Conservation (phyloP, 192 early-diverging fungal genomes). For the Phycomyces blakesleeanus region DNA sequence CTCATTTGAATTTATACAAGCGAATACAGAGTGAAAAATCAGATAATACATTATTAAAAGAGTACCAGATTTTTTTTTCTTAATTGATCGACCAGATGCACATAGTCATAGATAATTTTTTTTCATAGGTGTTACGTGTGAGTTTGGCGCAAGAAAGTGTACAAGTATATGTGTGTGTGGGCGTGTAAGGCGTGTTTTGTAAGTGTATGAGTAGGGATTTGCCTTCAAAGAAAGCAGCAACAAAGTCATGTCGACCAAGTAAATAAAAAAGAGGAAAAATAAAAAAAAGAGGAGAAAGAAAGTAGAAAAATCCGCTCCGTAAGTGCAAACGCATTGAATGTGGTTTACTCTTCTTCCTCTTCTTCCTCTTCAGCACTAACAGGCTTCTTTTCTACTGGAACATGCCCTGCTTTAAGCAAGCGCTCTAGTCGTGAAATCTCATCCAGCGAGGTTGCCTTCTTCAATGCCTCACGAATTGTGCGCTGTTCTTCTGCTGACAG, state of each 20-base stretch:
- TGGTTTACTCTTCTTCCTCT: slow-evolving; percentile 9
- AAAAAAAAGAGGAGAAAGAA: neutral
- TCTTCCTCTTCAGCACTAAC: slow-evolving; percentile 20
- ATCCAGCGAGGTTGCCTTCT: slow-evolving; percentile 69
- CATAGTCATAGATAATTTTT: too few species aligned
- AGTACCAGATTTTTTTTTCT: too few species aligned
- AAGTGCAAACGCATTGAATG: neutral
- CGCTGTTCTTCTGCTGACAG: slow-evolving; percentile 62
- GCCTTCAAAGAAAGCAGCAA: neutral
- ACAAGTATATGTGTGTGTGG: neutral
- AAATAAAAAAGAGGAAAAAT: neutral
- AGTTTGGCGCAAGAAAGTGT: neutral
- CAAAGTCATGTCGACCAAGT: neutral
- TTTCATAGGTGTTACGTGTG: too few species aligned
- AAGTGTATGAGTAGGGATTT: neutral
- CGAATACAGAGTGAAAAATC: too few species aligned
- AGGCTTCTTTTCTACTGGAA: slow-evolving; percentile 30
- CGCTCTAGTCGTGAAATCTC: slow-evolving; percentile 72
- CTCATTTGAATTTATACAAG: too few species aligned
- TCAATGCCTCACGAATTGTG: slow-evolving; percentile 56
- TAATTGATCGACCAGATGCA: too few species aligned
- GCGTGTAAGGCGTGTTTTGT: neutral
- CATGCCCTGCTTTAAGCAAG: slow-evolving; percentile 55
- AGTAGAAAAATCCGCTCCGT: neutral
- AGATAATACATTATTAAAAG: too few species aligned